Conservation (phyloP, 2,329 filamentous ascomycete species). For the Zymoseptoria passerinii region DNA sequence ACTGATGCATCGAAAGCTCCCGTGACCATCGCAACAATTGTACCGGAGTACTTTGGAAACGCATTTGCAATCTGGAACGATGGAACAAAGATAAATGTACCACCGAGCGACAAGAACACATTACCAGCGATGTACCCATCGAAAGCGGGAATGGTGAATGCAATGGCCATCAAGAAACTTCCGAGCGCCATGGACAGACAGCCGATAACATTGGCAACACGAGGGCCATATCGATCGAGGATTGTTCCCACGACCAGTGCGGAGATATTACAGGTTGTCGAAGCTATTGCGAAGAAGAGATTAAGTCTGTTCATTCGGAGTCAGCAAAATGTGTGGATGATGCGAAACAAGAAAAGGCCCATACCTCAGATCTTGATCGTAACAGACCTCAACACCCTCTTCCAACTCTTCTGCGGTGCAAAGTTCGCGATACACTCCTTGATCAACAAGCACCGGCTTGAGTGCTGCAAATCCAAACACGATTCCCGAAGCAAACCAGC, state of each 20-base stretch:
- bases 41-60: conserved; percentile 41
- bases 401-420: conserved; percentile 50
- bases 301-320: conserved; percentile 48
- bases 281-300: conserved; percentile 84
- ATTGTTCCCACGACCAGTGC: conserved; percentile 79
- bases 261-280: conserved; percentile 78
- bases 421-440: conserved; percentile 60
- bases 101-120: conserved; percentile 41
- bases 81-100: conserved; percentile 44
- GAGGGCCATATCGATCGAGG: conserved; percentile 72
- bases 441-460: conserved; percentile 67
- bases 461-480: conserved; percentile 79
- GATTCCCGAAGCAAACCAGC: conserved; percentile 67
- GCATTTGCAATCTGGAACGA: conserved; percentile 44
- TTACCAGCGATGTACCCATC: conserved; percentile 54
- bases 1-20: conserved; percentile 42
- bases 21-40: conserved; percentile 42
- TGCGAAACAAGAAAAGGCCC: background rate
- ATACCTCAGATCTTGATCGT: conserved; percentile 46
- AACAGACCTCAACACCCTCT: conserved; percentile 44
- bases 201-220: conserved; percentile 64
- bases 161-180: conserved; percentile 62
- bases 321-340: background rate
- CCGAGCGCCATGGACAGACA: conserved; percentile 60
- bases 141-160: conserved; percentile 51